Conservation (phyloP, 2,329 filamentous ascomycete species). For the Plenodomus biglobosus region DNA sequence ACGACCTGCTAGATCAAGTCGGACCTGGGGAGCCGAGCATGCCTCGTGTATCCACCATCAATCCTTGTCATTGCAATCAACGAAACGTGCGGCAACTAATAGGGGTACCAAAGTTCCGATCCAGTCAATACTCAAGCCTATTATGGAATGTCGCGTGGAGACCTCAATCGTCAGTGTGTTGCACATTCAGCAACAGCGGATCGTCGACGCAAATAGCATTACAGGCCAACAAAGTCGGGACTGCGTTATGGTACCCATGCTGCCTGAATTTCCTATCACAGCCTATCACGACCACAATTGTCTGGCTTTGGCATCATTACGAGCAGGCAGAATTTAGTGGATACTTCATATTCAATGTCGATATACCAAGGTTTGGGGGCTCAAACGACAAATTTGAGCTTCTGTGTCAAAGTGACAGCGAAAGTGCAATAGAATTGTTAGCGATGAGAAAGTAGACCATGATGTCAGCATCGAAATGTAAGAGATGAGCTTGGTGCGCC, state of each 20-base stretch:
- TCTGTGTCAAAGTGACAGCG: no score
- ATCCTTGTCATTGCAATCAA: conserved; percentile 1
- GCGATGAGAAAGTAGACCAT: no score
- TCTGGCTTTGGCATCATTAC: no score
- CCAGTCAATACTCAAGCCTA: neutral
- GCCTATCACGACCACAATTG: no score
- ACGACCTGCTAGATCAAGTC: conserved; percentile 15
- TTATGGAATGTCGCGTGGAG: neutral
- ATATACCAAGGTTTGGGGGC: no score
- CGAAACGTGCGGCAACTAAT: neutral
- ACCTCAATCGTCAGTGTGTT: neutral
- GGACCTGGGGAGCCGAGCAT: conserved; percentile 23
- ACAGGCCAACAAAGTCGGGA: neutral
- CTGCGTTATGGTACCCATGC: neutral
- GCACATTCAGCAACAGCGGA: neutral
- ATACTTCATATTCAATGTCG: no score
- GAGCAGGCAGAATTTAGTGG: no score
- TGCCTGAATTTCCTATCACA: no score
- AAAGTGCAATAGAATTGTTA: no score
- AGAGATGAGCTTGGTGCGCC: no score
- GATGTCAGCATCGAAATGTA: no score
- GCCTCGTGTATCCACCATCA: conserved; percentile 4
- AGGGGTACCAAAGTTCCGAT: neutral
- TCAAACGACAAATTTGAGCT: no score
- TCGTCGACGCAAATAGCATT: neutral